These are phyloP conservation scores for Candida ponderosae DNA, from an alignment of 805 yeast genomes.

Conservation along the genomic window DNA sequence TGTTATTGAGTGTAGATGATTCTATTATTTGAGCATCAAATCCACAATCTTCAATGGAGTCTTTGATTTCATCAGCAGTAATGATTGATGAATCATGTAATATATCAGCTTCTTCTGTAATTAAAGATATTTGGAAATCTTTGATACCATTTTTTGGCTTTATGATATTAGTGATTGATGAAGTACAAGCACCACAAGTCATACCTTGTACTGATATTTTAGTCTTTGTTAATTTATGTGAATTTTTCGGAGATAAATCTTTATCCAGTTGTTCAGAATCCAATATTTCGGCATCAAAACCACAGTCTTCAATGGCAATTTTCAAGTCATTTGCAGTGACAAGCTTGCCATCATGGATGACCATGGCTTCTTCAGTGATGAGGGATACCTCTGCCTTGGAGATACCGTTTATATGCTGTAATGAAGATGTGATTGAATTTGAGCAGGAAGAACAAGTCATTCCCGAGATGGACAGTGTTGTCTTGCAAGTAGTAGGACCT, in stretches of 20 bases:
- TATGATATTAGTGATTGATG: conserved; percentile 54
- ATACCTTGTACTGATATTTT: too few species aligned
- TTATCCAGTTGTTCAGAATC: conserved; percentile 1
- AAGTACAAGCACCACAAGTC: conserved; percentile 88
- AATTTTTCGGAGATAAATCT: too few species aligned
- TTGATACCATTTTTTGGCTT: conserved; percentile 41
- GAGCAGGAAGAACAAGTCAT: conserved; percentile 92
- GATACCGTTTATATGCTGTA: conserved; percentile 45
- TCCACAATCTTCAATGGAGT: conserved; percentile 70
- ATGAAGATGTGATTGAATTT: conserved; percentile 49
- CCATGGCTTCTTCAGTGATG: conserved; percentile 64
- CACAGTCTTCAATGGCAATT: conserved; percentile 63
- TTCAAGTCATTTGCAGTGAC: conserved; percentile 25
- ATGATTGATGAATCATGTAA: conserved; percentile 31
- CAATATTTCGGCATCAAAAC: conserved; percentile 46
- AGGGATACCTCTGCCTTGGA: conserved; percentile 54
- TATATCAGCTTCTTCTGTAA: conserved; percentile 68
- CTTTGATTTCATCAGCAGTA: conserved; percentile 27
- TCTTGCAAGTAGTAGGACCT: too few species aligned
- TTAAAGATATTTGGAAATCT: conserved; percentile 55
- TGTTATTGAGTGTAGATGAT: too few species aligned
- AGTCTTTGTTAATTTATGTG: too few species aligned
- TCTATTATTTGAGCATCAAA: conserved; percentile 42
- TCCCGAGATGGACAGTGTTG: conserved; percentile 30
- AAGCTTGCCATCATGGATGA: conserved; percentile 35